Evolutionary conservation across 768 basidiomycete genomes (phyloP), one percentile per base, ranked within the genome.

Genomic region (Mycena galopus): DNA sequence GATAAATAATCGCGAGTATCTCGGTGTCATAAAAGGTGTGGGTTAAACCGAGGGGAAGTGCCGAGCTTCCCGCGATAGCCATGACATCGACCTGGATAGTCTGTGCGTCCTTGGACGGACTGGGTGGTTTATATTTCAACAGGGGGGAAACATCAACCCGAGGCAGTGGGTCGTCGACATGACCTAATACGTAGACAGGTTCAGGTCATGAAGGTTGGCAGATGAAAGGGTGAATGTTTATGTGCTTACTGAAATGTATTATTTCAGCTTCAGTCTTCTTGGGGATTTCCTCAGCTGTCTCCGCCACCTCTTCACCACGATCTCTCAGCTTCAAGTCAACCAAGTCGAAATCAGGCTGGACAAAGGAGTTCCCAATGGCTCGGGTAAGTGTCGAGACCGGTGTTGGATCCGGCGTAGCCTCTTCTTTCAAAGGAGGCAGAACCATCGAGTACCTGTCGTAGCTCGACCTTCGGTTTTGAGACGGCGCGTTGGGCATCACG

Each of bases 41-140:
- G 10, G 77, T 77, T 65, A 90, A 82, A 14, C 84, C 82, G 14
- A 94, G 74, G 2, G 86, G 75, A 2, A 82, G 84, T 1, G 88
- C 86, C 7, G 84, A 85, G 63, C 81, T 85, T 14, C 90, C 92
- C 0, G 84, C 79, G 69, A 96, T 85, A 14, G 84, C 80, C 79
- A 95, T 83, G 3, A 93, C 86, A 42, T 96, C 94, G 4, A 94
- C 89, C n/a, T 93, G 94, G 39, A 96, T 87, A 0, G 89, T 91
- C 66, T 83, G 84, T 29, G 82, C 63, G 57, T 88, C 87, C 0
- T 81, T 67, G 56, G 84, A 77, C 3, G 78, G 77, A 14, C 65
- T 42, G 5, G 78, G 59, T 9, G 79, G 76, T 14, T 70, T 73
- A 23, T 81, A 73, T 51, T 80, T 80, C 33, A 91, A 64, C n/a